Conservation (phyloP, 2,329 filamentous ascomycete genomes). For the Leptodontidium sp. region DNA sequence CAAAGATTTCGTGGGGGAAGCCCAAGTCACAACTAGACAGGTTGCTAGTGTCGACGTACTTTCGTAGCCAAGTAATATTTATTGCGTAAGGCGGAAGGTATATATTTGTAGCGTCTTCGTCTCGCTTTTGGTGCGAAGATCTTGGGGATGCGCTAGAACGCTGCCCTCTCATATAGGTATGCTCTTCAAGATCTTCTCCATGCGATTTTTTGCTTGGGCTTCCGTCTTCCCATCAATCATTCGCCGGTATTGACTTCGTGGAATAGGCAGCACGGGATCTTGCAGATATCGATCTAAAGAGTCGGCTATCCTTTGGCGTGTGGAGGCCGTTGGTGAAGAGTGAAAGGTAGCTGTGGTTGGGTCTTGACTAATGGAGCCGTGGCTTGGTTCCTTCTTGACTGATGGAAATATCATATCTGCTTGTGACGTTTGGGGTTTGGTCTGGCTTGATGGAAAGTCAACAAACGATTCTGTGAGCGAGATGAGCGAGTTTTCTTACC, state of each 20-base stretch:
- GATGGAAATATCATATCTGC: not conserved
- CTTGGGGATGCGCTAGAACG: too few species aligned
- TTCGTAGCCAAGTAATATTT: too few species aligned
- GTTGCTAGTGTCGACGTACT: too few species aligned
- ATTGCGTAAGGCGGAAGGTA: too few species aligned
- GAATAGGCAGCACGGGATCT: not conserved
- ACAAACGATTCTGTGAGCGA: not conserved
- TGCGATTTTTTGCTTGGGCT: not conserved
- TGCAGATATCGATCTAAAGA: constrained; percentile 10
- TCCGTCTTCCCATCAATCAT: constrained; percentile 3
- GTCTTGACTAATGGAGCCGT: not conserved
- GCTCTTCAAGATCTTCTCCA: not conserved
- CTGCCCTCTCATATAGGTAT: not conserved
- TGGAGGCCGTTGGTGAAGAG: not conserved
- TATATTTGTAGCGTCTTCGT: too few species aligned
- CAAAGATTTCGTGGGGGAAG: too few species aligned
- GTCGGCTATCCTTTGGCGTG: not conserved
- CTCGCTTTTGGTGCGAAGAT: too few species aligned
- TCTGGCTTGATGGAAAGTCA: not conserved
- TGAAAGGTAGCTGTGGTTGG: not conserved
- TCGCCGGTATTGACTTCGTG: constrained; percentile 6
- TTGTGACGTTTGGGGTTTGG: too few species aligned
- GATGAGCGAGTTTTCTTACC: not conserved
- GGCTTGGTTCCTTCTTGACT: not conserved
- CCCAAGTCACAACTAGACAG: too few species aligned